Base-by-base conservation (phyloP, 495 filamentous ascomycete species). In the Bacidia rubella region DNA sequence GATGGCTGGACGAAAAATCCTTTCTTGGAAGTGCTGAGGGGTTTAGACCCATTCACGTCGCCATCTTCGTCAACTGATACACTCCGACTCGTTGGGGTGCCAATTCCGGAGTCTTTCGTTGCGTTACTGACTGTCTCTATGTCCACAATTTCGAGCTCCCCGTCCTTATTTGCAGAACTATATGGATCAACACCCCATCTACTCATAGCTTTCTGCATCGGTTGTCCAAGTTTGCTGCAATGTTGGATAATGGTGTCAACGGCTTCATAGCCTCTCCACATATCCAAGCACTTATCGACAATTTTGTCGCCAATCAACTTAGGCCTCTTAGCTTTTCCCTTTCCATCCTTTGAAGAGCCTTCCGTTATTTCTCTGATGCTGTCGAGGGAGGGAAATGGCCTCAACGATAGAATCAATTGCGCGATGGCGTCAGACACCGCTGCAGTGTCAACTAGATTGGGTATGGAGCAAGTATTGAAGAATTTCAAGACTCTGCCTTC, bases 151-250 rank as follows among this genome's bases (percentile, higher is more conserved):
- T 83, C 77, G 2, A 90, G 65, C 53, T 88, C 86, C 2, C 83
- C 83, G 27, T 50, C 26, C 19, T 74, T 71, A 15, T 68, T 74
- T 17, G 77, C 72, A 61, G 65, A 61, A 20, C 84, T 86, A 52
- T 81, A 84, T 15, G 82, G 71, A 62, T 93, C 77, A 47, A 93
- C 69, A 27, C 84, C 84, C 87, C 88, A 93, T 54, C 66, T 77
- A 55, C 79, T 78, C 69, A 94, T 86, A 39, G 79, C 78, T 3
- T 71, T 66, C 12, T 79, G 78, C 38, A 94, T 67, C 2, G 80
- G 79, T 42, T 78, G 78, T 0, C 83, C 86, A 11, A 89, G 66
- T 1, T 66, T 65, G 60, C 87, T 81, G 62, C 90, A 94, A 51
- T 77, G 67, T 2, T 72, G 66, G 2, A 89, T 85, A 23, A 95